Conservation (phyloP, 169 alveolate genomes). For the Amoebophrya sp. region DNA sequence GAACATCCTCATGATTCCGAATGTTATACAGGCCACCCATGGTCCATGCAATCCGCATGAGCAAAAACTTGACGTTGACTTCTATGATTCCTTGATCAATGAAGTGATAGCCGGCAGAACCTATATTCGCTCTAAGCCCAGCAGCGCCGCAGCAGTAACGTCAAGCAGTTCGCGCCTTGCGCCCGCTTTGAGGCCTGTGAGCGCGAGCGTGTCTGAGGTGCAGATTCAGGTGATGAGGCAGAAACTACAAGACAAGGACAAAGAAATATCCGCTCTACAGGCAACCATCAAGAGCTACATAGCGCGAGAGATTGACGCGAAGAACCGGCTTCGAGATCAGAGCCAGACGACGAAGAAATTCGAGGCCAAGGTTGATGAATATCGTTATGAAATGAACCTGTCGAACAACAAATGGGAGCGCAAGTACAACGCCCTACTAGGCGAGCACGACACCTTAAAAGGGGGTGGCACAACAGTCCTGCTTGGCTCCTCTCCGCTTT, state of each 20-base stretch:
- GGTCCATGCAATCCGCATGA: too few species aligned
- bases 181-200: not conserved
- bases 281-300: not conserved
- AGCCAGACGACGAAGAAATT: not conserved
- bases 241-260: slow-evolving; percentile 13
- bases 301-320: not conserved
- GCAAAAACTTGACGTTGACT: too few species aligned
- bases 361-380: not conserved
- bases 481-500: too few species aligned
- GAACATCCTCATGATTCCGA: too few species aligned
- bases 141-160: not conserved
- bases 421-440: not conserved
- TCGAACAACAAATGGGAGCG: not conserved
- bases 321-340: not conserved
- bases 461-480: too few species aligned
- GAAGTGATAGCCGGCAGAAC: not conserved
- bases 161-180: not conserved
- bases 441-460: not conserved
- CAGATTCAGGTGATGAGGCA: not conserved
- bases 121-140: not conserved
- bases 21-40: too few species aligned
- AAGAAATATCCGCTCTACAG: not conserved
- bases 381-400: not conserved
- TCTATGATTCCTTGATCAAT: too few species aligned
- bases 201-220: not conserved